Conservation (phyloP, 164 flowering plant genomes). For the Malania oleifera region DNA sequence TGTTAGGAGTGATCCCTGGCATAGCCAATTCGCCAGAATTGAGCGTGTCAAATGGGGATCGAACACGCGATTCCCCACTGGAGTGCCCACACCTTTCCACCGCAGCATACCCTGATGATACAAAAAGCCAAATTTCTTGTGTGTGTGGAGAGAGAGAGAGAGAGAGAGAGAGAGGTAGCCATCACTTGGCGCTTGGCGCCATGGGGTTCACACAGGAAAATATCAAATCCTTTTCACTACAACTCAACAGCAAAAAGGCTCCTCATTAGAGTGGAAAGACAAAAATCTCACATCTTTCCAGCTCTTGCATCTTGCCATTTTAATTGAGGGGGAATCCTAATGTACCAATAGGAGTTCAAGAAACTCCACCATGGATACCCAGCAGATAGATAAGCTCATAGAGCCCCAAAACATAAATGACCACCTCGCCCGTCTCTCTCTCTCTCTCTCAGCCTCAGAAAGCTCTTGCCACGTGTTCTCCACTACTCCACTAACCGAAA, state of each 20-base stretch:
- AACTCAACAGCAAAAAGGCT: background rate
- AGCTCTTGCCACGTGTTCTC: constrained; percentile 56
- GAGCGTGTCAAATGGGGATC: too few relatives aligned
- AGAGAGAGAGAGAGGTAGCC: too few relatives aligned
- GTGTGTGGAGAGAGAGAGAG: too few relatives aligned
- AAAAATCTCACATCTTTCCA: background rate
- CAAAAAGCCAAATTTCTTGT: too few relatives aligned
- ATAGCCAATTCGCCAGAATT: too few relatives aligned
- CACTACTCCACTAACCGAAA: constrained; percentile 44
- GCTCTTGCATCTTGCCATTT: constrained; percentile 7
- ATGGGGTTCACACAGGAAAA: background rate
- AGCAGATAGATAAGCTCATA: constrained; percentile 32
- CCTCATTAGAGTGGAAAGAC: background rate
- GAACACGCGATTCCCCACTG: too few relatives aligned
- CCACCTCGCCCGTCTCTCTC: constrained; percentile 6
- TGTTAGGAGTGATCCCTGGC: too few relatives aligned
- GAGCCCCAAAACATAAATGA: too few relatives aligned
- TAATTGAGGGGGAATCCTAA: constrained; percentile 53
- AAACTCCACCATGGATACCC: constrained; percentile 40
- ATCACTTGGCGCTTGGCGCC: too few relatives aligned
- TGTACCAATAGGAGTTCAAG: constrained; percentile 61
- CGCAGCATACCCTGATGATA: too few relatives aligned
- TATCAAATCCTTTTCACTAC: background rate
- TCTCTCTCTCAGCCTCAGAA: constrained; percentile 26
- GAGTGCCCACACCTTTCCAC: too few relatives aligned